Conservation (phyloP, 1,284 basidiomycete genomes). For the Volvariella volvacea region DNA sequence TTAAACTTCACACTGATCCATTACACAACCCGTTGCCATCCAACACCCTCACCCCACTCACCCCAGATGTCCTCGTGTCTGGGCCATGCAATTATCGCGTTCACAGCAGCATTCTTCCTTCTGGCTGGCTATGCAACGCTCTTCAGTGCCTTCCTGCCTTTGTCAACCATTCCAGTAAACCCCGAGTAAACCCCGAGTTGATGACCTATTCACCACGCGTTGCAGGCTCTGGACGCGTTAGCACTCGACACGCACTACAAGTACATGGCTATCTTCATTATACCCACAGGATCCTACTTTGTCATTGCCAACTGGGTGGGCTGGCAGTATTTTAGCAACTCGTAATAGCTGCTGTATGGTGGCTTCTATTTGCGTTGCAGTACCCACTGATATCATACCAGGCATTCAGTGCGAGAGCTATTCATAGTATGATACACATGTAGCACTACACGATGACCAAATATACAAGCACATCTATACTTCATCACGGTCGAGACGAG, state of each 20-base stretch:
- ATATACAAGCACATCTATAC: too few relatives aligned
- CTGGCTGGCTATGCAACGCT: slow-evolving; percentile 58
- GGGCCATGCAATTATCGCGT: slow-evolving; percentile 44
- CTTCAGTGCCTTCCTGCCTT: slow-evolving; percentile 56
- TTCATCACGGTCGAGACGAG: too few relatives aligned
- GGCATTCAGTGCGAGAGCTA: too few relatives aligned
- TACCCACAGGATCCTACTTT: slow-evolving; percentile 81
- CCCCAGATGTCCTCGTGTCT: neutral
- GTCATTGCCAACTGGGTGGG: slow-evolving; percentile 96
- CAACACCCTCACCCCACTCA: too few relatives aligned
- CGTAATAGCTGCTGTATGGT: slow-evolving; percentile 32
- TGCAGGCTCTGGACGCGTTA: slow-evolving; percentile 55
- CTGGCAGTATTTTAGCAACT: slow-evolving; percentile 91
- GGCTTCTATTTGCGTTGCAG: too few relatives aligned
- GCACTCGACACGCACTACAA: slow-evolving; percentile 82
- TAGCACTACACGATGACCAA: too few relatives aligned
- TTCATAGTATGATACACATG: too few relatives aligned
- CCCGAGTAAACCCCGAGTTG: neutral
- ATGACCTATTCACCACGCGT: slow-evolving; percentile 5
- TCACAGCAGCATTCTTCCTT: slow-evolving; percentile 46
- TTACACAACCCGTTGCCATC: too few relatives aligned
- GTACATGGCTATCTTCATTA: slow-evolving; percentile 73
- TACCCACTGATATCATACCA: too few relatives aligned
- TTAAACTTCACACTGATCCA: too few relatives aligned
- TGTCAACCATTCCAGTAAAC: slow-evolving; percentile 44